Evolutionary conservation across 768 basidiomycete species (phyloP), one percentile per base, ranked within the genome.

Genomic region (Hydnomerulius pinastri): DNA sequence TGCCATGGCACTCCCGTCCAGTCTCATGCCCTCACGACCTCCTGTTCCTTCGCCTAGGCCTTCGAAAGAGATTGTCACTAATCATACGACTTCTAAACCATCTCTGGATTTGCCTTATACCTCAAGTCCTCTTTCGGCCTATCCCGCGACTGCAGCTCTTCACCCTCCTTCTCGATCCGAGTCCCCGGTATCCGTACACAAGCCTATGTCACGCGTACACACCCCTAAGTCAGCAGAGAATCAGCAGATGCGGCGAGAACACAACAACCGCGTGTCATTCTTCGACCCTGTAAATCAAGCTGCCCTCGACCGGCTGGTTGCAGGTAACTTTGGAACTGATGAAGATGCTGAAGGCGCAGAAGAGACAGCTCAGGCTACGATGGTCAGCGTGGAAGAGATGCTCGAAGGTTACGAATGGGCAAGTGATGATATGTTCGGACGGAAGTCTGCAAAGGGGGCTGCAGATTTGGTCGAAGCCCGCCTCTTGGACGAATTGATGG

Each of bases 351-450:
- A 71, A 15, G 81, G 76, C 11, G 86, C 85, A 48, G 87, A 87
- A 46, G 90, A 91, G 58, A 83, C 80, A 48, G 78, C 82, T 10
- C 86, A 91, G 55, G 90, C 86, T 8, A 92, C 91, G 4, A 78
- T 99, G 71, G 75, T 87, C 5, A 97, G 85, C 67, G 93, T 99
- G 2, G 97, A 99, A 65, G 97, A 99, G 66, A 95, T 99, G 92
- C 77, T 99, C 21, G 97, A 99, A 61, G 95, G 97, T 0, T 97
- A 97, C 61, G 97, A 98, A 67, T 98, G 94, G 94, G 86, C 91
- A 4, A 87, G 85, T 53, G 89, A 87, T 48, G 85, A 86, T 63
- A 74, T 86, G n/a, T 74, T 87, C 37, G 81, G 79, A 12, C 73
- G 83, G 57, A 85, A 81, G 62, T 78, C 81, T 46, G 76, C 77